A percentile compares a stretch with the other conserved stretches of the same genome.
phyloP scores from a whole-genome alignment of 164 flowering plant genomes.

The Sedum album region DNA sequence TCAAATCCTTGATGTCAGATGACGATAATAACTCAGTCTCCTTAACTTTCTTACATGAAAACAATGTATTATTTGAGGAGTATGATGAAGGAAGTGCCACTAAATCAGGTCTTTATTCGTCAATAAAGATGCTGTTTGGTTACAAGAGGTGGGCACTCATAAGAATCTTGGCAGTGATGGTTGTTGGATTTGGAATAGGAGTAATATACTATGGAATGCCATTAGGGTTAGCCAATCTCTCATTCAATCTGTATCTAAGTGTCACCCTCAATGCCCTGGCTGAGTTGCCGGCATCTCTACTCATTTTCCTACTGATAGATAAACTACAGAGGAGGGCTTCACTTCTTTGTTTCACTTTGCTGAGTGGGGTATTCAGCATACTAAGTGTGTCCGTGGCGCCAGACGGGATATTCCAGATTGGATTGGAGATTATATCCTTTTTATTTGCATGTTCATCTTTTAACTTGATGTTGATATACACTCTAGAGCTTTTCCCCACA shows the following conservation, averaged over 20 bases:
- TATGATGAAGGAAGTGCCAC: conserved; percentile 12
- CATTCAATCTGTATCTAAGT: not conserved
- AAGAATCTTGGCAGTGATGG: not conserved
- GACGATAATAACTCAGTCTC: conserved; percentile 6
- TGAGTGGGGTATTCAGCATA: conserved; percentile 41
- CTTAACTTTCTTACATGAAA: not conserved
- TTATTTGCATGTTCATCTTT: conserved; percentile 45
- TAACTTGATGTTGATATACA: conserved; percentile 38
- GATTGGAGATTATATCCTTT: conserved; percentile 48
- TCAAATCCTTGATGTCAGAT: conserved; percentile 22
- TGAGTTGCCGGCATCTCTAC: conserved; percentile 42
- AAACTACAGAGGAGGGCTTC: conserved; percentile 25
- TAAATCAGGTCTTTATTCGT: conserved; percentile 22
- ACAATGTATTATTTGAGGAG: conserved; percentile 10
- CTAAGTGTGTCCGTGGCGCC: conserved; percentile 13
- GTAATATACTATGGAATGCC: not conserved
- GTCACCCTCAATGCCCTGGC: conserved; percentile 49
- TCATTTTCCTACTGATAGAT: conserved; percentile 32
- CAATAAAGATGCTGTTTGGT: conserved; percentile 30
- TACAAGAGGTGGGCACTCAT: conserved; percentile 26
- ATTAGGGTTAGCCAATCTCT: not conserved
- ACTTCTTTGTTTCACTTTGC: conserved; percentile 21
- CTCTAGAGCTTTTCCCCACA: conserved; percentile 78
- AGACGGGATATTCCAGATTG: conserved; percentile 23
- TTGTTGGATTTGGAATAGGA: not conserved